Percentiles rank a stretch among this genome's conserved stretches.
These are phyloP conservation scores for Mucor saturninus DNA, from an alignment of 371 early-diverging fungal species.

Conservation along the genomic window DNA sequence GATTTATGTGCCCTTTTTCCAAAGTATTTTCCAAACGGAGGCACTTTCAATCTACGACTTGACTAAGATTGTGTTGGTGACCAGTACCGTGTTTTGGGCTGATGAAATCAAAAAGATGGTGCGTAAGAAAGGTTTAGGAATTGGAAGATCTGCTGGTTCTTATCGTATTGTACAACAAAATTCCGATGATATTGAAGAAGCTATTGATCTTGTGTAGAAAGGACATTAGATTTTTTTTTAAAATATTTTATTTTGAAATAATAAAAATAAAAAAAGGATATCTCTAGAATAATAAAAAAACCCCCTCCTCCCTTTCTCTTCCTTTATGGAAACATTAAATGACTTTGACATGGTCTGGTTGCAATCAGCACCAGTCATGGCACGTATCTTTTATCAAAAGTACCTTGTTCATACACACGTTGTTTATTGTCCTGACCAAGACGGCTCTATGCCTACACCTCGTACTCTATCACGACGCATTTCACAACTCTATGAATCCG, in stretches of 20 bases:
- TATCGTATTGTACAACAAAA: slow-evolving; percentile 27
- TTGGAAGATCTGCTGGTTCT: slow-evolving; percentile 15
- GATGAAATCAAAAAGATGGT: slow-evolving; percentile 64
- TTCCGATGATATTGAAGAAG: slow-evolving; percentile 29
- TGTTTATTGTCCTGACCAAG: background rate
- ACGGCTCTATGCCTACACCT: too few species aligned
- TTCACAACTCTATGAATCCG: background rate
- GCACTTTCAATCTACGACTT: slow-evolving; percentile 77
- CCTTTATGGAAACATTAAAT: background rate
- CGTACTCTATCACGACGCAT: background rate
- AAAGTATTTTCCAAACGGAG: slow-evolving; percentile 92
- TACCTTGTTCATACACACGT: background rate
- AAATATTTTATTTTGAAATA: too few species aligned
- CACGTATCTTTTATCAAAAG: background rate
- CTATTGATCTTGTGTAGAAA: slow-evolving; percentile 31
- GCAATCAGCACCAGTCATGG: background rate
- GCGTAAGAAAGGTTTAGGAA: slow-evolving; percentile 20
- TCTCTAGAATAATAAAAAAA: too few species aligned
- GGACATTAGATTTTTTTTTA: background rate
- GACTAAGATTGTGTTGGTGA: slow-evolving; percentile 64
- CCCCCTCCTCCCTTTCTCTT: background rate
- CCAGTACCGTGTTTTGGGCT: slow-evolving; percentile 78
- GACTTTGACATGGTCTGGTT: background rate
- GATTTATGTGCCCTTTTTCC: slow-evolving; percentile 90
- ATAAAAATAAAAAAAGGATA: too few species aligned